Conservation (phyloP, 768 basidiomycete genomes). For the Termitomyces sp. region DNA sequence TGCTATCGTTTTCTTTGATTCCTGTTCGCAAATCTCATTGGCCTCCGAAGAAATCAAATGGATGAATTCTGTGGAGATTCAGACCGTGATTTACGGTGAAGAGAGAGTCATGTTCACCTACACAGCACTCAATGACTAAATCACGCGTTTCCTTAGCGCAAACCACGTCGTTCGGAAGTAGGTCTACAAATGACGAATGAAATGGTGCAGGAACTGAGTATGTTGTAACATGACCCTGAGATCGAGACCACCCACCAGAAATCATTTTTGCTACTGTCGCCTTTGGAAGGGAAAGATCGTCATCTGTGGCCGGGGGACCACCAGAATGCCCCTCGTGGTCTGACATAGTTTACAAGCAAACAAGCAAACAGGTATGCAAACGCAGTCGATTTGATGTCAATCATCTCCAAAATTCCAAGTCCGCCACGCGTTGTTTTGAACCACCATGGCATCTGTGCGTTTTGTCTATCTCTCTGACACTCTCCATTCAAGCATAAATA, state of each 20-base stretch:
- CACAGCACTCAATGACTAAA: conserved; percentile 96
- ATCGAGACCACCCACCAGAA: conserved; percentile 46
- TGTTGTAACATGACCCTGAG: neutral
- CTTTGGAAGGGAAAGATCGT: conserved; percentile 92
- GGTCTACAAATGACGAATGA: conserved; percentile 46
- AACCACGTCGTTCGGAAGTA: conserved; percentile 80
- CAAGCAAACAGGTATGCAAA: neutral
- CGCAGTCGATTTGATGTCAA: neutral
- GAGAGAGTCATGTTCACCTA: conserved; percentile 66
- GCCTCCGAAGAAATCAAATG: conserved; percentile 96
- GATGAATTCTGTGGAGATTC: conserved; percentile 76
- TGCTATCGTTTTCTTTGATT: conserved; percentile 97
- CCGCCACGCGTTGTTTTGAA: conserved; percentile 36
- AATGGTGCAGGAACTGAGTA: conserved; percentile 2
- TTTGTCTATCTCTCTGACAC: conserved; percentile 3
- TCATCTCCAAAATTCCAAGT: conserved; percentile 22
- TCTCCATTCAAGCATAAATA: conserved; percentile 1
- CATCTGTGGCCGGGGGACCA: conserved; percentile 64
- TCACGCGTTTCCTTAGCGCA: conserved; percentile 97
- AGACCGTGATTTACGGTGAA: conserved; percentile 5
- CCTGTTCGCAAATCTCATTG: conserved; percentile 96
- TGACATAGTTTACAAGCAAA: conserved; percentile 54
- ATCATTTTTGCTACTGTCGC: conserved; percentile 99
- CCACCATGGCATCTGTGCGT: conserved; percentile 65
- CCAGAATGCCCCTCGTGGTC: conserved; percentile 78